Conservation (phyloP, 1,139 yeast genomes). For the Nakaseomyces nivariensis region DNA sequence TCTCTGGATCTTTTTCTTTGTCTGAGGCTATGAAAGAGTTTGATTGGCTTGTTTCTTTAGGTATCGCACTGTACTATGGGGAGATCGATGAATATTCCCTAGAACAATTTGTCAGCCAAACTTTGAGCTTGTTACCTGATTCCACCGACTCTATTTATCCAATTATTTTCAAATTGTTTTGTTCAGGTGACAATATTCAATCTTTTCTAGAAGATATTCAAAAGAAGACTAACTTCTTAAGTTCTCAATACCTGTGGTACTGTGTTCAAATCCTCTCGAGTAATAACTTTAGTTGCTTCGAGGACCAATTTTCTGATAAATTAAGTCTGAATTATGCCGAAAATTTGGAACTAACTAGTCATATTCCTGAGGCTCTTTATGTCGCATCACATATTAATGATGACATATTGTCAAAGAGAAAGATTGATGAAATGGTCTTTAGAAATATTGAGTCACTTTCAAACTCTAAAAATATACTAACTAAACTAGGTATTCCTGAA, state of each 20-base stretch:
- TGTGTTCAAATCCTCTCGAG: conserved; percentile 37
- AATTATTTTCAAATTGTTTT: conserved; percentile 33
- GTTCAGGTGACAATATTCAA: conserved; percentile 29
- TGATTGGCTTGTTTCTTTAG: conserved; percentile 60
- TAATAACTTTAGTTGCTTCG: conserved; percentile 19
- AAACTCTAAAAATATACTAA: conserved; percentile 28
- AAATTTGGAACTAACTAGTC: conserved; percentile 39
- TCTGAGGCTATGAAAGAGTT: conserved; percentile 36
- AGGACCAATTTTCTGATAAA: conserved; percentile 32
- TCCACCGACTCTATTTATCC: conserved; percentile 16
- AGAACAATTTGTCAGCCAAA: conserved; percentile 29
- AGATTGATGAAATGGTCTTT: conserved; percentile 39
- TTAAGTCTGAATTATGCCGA: conserved; percentile 44
- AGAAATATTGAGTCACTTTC: conserved; percentile 38
- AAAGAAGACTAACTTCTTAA: conserved; percentile 16
- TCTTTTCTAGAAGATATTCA: conserved; percentile 18
- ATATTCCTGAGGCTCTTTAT: conserved; percentile 53
- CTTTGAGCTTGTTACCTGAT: conserved; percentile 20
- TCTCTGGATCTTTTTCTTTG: conserved; percentile 20
- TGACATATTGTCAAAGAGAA: conserved; percentile 35
- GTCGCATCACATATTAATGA: conserved; percentile 45
- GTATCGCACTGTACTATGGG: conserved; percentile 54
- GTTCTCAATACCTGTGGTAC: conserved; percentile 46
- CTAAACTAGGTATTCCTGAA: conserved; percentile 39
- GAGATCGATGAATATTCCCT: conserved; percentile 33